Base-by-base conservation (phyloP, 805 yeast species). In the Kuraishia piskuri region DNA sequence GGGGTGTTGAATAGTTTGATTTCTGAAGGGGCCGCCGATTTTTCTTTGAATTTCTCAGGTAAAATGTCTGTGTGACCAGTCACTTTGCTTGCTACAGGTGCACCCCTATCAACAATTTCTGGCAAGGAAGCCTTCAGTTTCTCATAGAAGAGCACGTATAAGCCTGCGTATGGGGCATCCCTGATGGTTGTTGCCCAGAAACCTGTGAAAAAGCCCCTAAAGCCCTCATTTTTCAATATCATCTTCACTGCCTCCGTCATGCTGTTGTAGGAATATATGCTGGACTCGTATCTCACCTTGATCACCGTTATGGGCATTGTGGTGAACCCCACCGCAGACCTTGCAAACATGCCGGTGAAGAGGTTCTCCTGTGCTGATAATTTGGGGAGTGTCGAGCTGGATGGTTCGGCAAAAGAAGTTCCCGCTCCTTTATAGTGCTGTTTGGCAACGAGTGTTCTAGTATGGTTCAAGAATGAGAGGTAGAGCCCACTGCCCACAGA, bases 161-260 rank as follows among this genome's bases (percentile, higher is more conserved):
- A 64, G 0, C 99, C 99, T 6, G 99, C 97, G 66, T 94, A 88
- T 0, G 99, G 99, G 22, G 96, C 95, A 69, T 94, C 99, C 57
- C 99, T 71, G 12, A 88, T 77, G 56, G 86, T 77, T 0, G 99
- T 94, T 2, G 95, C 96, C 1, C 87, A 82, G 61, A 86, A 87
- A 0, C 99, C 99, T 56, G 82, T 77, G 66, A 90, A 90, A 64
- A 92, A 90, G 17, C 96, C 95, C 21, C 67, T 63, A 0, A 83
- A 44, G 0, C 90, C 81, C 52, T 81, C 81, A 1, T 65, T 65
- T 9, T 56, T 52, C 55, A 77, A 82, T 2, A 90, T 86, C 6
- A 81, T 79, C 37, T 59, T 68, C 1, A 79, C 63, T 0, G 96
- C 92, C 37, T 80, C 83, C 20, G 64, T 56, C 57, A 94, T 62